A percentile compares a stretch with the other conserved stretches of the same genome.
Conservation (phyloP, 345 rosid genomes). For the Carallia brachiata region DNA sequence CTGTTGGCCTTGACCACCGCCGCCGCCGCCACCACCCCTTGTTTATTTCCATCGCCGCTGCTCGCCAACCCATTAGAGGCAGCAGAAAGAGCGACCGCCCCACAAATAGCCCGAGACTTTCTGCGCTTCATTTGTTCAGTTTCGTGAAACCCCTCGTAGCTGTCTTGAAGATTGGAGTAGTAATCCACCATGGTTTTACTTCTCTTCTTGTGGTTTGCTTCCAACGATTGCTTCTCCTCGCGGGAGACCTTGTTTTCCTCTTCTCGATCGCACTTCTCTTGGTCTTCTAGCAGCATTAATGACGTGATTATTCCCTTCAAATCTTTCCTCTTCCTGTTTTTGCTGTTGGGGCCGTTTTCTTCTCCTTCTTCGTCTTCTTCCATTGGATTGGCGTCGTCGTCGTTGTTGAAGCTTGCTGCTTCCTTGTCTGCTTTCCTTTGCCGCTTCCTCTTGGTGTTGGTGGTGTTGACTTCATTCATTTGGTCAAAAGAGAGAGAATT, state of each 20-base stretch:
- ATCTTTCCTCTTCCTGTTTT: slow-evolving; percentile 16
- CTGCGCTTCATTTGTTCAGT: slow-evolving; percentile 39
- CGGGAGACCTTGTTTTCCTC: slow-evolving; percentile 33
- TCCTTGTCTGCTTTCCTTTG: slow-evolving; percentile 1
- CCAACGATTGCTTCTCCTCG: slow-evolving; percentile 44
- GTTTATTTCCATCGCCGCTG: neutral
- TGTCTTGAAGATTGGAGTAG: slow-evolving; percentile 34
- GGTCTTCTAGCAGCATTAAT: slow-evolving; percentile 46
- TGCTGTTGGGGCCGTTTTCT: neutral
- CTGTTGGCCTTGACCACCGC: slow-evolving; percentile 46
- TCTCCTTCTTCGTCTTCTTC: slow-evolving; percentile 12
- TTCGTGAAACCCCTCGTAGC: slow-evolving; percentile 45
- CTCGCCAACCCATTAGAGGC: slow-evolving; percentile 6
- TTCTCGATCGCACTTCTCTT: slow-evolving; percentile 48
- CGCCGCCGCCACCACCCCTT: slow-evolving; percentile 22
- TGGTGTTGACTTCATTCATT: slow-evolving; percentile 22
- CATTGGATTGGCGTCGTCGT: neutral
- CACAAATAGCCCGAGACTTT: slow-evolving; percentile 52
- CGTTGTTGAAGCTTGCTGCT: neutral
- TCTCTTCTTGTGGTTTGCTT: slow-evolving; percentile 38
- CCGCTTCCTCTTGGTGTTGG: slow-evolving; percentile 11
- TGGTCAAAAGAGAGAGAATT: neutral
- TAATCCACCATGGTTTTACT: slow-evolving; percentile 32
- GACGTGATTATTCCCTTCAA: slow-evolving; percentile 32
- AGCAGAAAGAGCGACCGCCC: slow-evolving; percentile 27